phyloP scores from a whole-genome alignment of 306 rosid genomes.

The Trifolium repens region DNA sequence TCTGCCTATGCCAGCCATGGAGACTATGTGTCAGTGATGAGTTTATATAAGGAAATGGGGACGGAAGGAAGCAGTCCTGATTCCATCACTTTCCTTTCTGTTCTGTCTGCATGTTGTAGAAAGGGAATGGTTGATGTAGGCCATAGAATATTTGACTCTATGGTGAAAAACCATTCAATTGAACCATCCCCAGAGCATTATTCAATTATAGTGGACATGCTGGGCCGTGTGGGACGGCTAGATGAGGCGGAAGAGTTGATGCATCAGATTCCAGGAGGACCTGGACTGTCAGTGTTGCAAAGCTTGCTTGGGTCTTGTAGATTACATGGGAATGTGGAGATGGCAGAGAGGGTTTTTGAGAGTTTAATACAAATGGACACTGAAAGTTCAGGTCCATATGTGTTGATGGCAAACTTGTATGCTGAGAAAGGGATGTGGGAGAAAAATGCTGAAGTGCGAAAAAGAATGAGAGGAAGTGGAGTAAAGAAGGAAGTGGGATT shows the following conservation, averaged over 20 bases:
- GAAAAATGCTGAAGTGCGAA: conserved; percentile 74
- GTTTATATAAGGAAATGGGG: conserved; percentile 67
- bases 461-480: conserved; percentile 71
- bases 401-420: conserved; percentile 74
- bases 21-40: conserved; percentile 64
- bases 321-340: conserved; percentile 69
- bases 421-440: conserved; percentile 90
- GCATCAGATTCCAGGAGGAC: conserved; percentile 65
- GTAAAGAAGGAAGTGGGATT: conserved; percentile 80
- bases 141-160: conserved; percentile 53
- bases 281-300: conserved; percentile 69
- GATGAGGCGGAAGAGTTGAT: conserved; percentile 70
- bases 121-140: conserved; percentile 82
- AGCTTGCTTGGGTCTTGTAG: conserved; percentile 85
- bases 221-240: conserved; percentile 72
- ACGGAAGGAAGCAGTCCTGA: conserved; percentile 61
- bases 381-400: conserved; percentile 68
- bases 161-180: conserved; percentile 62
- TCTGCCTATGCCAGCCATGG: conserved; percentile 81
- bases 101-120: conserved; percentile 73
- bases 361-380: conserved; percentile 71
- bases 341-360: conserved; percentile 65
- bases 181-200: conserved; percentile 75
- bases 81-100: conserved; percentile 77
- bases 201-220: conserved; percentile 81